Evolutionary conservation across 225 moss, liverwort and hornwort genomes (phyloP).

Genomic region (Bryum argenteum): DNA sequence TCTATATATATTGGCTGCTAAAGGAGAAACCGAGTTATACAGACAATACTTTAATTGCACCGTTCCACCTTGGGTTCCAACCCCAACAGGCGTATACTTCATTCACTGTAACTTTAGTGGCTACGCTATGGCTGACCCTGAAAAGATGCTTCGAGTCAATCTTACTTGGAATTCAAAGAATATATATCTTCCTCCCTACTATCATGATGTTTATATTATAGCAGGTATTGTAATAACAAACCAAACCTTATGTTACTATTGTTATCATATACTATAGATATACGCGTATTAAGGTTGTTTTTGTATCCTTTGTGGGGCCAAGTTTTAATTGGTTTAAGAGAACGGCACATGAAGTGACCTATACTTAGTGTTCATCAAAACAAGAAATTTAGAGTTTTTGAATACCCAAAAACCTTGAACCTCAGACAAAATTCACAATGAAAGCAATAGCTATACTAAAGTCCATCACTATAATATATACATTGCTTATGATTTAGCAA

Average conservation of each 20-base stretch:
- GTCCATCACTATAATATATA: no score
- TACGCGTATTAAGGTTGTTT: neutral
- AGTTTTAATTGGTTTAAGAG: no score
- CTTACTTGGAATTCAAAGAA: neutral
- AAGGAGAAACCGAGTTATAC: neutral
- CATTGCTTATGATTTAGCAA: no score
- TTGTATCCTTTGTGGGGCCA: no score
- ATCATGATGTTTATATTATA: neutral
- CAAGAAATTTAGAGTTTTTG: no score
- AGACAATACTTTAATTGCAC: slow-evolving; percentile 1
- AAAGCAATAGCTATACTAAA: no score
- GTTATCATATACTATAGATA: neutral
- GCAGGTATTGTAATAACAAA: slow-evolving; percentile 15
- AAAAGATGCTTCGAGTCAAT: slow-evolving; percentile 11
- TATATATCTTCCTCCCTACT: fast-evolving
- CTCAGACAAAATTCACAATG: no score
- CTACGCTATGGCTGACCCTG: slow-evolving; percentile 6
- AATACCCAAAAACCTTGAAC: no score
- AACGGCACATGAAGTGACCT: no score
- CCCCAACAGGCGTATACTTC: neutral
- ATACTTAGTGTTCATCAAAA: no score
- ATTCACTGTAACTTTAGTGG: slow-evolving; percentile 29
- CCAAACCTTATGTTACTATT: neutral
- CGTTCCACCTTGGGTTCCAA: neutral
- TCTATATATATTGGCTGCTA: neutral